Percentiles rank a stretch among this genome's conserved stretches.
These are phyloP conservation scores for Leccinellum rugosiceps DNA, from an alignment of 768 basidiomycete species.

Conservation along the genomic window DNA sequence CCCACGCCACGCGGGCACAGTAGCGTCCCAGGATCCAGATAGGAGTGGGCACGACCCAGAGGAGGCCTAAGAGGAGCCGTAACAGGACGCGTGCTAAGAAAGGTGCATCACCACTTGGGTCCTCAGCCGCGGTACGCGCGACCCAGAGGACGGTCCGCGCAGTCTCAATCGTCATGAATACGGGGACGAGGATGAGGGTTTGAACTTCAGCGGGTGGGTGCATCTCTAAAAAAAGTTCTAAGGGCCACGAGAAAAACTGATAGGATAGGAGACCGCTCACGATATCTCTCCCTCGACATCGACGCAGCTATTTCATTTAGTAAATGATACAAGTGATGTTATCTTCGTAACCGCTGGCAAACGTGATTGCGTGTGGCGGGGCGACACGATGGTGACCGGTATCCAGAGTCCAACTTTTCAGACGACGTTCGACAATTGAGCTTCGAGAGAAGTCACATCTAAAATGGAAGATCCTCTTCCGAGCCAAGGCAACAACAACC, in stretches of 20 bases:
- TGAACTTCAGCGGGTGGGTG: not conserved
- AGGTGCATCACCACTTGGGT: not conserved
- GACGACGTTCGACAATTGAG: too few species aligned
- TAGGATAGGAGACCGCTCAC: not conserved
- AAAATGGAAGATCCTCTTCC: slow-evolving; percentile 4
- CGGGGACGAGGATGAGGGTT: slow-evolving; percentile 5
- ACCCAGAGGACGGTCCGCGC: not conserved
- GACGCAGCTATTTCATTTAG: not conserved
- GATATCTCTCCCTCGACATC: not conserved
- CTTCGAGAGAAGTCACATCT: not conserved
- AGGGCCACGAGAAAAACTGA: not conserved
- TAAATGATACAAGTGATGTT: too few species aligned
- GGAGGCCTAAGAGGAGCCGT: not conserved
- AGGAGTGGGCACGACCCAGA: slow-evolving; percentile 2
- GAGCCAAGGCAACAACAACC: not conserved
- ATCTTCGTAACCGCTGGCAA: not conserved
- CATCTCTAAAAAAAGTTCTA: too few species aligned
- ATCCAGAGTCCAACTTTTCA: not conserved
- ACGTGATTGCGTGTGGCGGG: not conserved
- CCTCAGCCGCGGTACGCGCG: slow-evolving; percentile 3
- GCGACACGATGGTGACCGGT: not conserved
- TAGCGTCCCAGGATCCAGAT: not conserved
- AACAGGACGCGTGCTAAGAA: slow-evolving; percentile 1
- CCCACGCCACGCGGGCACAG: not conserved
- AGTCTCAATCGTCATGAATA: slow-evolving; percentile 13